Base-by-base conservation (phyloP, 1,284 basidiomycete species). In the Sanghuangporus baumii region DNA sequence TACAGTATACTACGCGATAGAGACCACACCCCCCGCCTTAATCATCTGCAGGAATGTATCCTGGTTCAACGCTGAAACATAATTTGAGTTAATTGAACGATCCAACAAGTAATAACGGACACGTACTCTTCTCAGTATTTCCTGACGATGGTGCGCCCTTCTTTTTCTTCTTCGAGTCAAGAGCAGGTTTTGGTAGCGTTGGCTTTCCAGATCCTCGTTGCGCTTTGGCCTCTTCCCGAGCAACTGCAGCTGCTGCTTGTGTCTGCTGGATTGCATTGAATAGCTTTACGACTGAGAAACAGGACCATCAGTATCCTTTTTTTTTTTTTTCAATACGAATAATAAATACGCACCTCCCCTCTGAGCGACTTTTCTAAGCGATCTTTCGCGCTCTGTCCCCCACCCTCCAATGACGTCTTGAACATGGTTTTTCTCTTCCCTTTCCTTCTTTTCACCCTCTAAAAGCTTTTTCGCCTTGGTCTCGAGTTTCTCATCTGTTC, bases 231-330 rank as follows among this genome's bases (percentile, higher is more conserved):
- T 85, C 80, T 70, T 86, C 84, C 26, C 78, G 79, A 18, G 79
- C 79, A 7, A 72, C 78, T 16, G 78, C 72, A 1, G 81, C 77
- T 6, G 80, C 80, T 7, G 79, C 74, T 69, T 93, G 90, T 9
- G 89, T 85, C 68, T 91, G 88, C 67, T 92, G 91, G 58, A 93
- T 89, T 2, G 82, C 84, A 69, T 93, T 93, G 76, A 93, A 93
- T 12, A 93, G 76, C 69, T 89, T 86, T 11, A 93, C 89, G 51
- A 93, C 90, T 93, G 59, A 61, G 23, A 6, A 23, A 5, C 2
- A 31, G 26, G 3, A 7, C 18, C 2, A 6, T 46, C 16, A 20
- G 16, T 46, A 18, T n/a, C 43, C 16, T 12, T 7, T n/a, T 7
- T 8, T 6, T 36, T 20, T 7, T n/a, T 7, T 8, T 6, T 36